Evolutionary conservation across 257 asterid species (phyloP).

Genomic region (Nicotiana undulata): DNA sequence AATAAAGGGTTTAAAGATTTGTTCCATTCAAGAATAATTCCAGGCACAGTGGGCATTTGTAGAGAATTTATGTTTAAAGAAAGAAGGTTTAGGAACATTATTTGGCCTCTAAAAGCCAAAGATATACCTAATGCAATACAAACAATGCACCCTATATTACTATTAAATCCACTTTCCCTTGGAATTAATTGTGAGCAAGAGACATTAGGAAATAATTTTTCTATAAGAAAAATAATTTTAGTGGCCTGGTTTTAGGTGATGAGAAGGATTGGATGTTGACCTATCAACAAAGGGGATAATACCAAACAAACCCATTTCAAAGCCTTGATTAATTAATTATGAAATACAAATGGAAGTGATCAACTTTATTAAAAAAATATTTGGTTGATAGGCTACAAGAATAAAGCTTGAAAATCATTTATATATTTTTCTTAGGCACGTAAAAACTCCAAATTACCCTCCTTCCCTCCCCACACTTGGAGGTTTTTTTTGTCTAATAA

Average conservation of each 20-base stretch:
- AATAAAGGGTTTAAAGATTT: neutral
- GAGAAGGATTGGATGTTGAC: conserved; percentile 44
- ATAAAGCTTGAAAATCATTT: neutral
- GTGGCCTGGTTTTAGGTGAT: conserved; percentile 35
- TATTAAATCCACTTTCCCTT: conserved; percentile 7
- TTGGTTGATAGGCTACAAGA: conserved; percentile 17
- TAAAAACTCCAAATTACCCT: neutral
- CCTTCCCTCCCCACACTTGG: neutral
- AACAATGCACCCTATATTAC: neutral
- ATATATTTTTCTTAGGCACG: neutral
- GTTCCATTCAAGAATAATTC: neutral
- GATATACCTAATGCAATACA: conserved; percentile 20
- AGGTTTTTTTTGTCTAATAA: no score
- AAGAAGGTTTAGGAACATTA: conserved; percentile 21
- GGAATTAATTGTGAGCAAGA: conserved; percentile 10
- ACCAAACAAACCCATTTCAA: conserved; percentile 42
- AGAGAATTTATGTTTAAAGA: conserved; percentile 12
- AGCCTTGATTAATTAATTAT: conserved; percentile 19
- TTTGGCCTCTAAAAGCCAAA: conserved; percentile 17
- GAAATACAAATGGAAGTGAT: conserved; percentile 18
- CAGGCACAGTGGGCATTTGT: neutral
- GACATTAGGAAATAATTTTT: conserved; percentile 5
- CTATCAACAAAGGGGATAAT: conserved; percentile 38
- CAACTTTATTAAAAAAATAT: conserved; percentile 14
- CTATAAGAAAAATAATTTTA: conserved; percentile 17